Percentiles rank a stretch among this genome's conserved stretches.
Evolutionary conservation across 768 basidiomycete genomes (phyloP).

Genomic region (Guyanaporus albipodus): DNA sequence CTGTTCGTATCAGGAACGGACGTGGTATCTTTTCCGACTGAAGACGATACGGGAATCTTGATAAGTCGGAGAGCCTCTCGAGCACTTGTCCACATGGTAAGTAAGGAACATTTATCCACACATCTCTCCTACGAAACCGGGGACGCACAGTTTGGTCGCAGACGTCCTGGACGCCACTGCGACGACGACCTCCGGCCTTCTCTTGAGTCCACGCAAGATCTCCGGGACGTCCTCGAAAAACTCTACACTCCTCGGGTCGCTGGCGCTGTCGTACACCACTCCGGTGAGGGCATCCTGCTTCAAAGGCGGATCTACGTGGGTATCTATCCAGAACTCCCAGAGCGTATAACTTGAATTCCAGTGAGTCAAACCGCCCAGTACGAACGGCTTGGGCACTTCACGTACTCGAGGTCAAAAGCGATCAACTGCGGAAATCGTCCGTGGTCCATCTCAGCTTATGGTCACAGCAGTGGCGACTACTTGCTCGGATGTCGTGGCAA

Average conservation of each 20-base stretch:
- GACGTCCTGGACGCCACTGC: slow-evolving; percentile 74
- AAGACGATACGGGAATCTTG: slow-evolving; percentile 43
- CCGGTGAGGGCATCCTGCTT: slow-evolving; percentile 36
- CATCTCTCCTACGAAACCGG: too few species aligned
- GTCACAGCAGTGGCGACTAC: too few species aligned
- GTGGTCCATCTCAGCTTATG: slow-evolving; percentile 14
- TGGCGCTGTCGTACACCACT: slow-evolving; percentile 22
- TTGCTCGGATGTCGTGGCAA: too few species aligned
- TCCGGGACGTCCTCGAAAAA: slow-evolving; percentile 78
- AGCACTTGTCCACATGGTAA: slow-evolving; percentile 68
- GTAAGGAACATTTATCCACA: too few species aligned
- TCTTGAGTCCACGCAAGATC: slow-evolving; percentile 59
- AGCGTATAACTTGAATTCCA: slow-evolving; percentile 62
- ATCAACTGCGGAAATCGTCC: slow-evolving; percentile 54
- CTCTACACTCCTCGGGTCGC: slow-evolving; percentile 36
- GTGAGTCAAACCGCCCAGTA: neutral
- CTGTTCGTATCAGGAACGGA: slow-evolving; percentile 2
- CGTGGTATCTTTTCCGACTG: slow-evolving; percentile 23
- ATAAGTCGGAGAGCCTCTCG: slow-evolving; percentile 67
- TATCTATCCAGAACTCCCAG: slow-evolving; percentile 87
- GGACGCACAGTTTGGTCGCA: slow-evolving; percentile 61
- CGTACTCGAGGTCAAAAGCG: slow-evolving; percentile 81
- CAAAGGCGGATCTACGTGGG: slow-evolving; percentile 62
- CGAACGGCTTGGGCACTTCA: slow-evolving; percentile 3
- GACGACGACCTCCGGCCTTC: slow-evolving; percentile 43